Base-by-base conservation (phyloP, 1,284 basidiomycete genomes). In the Testicularia cyperi region DNA sequence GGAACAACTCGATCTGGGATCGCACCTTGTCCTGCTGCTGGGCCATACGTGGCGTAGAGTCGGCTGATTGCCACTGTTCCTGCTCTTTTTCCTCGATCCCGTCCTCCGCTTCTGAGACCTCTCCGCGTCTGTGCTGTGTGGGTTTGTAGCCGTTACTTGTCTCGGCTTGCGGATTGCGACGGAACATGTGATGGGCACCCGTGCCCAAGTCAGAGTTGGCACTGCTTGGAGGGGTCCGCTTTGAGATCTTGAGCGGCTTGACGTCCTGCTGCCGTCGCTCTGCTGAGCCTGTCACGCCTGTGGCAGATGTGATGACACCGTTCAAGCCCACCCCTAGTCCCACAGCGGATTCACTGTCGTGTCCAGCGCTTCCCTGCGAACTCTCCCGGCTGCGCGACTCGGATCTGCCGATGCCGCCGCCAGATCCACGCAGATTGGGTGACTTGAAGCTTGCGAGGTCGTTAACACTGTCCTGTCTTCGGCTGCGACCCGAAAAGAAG, bases 401-500 rank as follows among this genome's bases (percentile, higher is more conserved):
- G 16, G 12, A 34, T 28, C 26, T 19, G 9, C n/a, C 29, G 40
- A 31, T 31, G 41, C 13, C 19, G 24, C 15, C 35, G 32, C 12
- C 8, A 19, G 26, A 9, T n/a, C 9, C 25, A 14, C 12, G 15
- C 6, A 9, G 25, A 20, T 8, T 8, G 16, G 33, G 33, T 9
- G 33, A 20, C 13, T 30, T 20, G 29, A 44, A 39, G 2, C 12
- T 10, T 2, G 26, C 32, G 2, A 53, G n/a, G n/a, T 33, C 39
- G 10, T 28, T 35, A 2, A 49, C 25, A 8, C 18, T 27, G 26
- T 53, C 42, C 35, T 37, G 41, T 1, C 53, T 14, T 4, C 53
- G 19, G 21, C 40, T 47, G 8, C 48, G 28, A 8, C 48, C 48
- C 3, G 44, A 35, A 12, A 63, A 63, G 23, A 63, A 66, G 24